Evolutionary conservation across 1,284 basidiomycete species (phyloP).

Genomic region (Pseudozyma sp.): DNA sequence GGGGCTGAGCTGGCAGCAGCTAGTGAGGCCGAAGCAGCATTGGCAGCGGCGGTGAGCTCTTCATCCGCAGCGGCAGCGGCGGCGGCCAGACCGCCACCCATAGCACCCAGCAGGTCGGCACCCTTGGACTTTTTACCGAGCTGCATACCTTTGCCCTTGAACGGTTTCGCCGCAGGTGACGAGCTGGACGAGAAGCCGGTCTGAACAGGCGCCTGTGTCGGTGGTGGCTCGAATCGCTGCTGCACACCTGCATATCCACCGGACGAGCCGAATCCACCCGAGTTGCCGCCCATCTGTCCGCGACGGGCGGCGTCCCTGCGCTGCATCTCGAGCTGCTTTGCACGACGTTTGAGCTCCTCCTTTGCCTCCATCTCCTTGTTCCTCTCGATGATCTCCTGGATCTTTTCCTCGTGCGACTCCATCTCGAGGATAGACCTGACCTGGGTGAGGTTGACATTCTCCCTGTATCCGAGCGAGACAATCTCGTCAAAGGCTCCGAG

Average conservation of each 20-base stretch:
- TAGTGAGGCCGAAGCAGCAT: constrained; percentile 68
- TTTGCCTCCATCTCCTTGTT: constrained; percentile 99
- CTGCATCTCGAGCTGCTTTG: constrained; percentile 98
- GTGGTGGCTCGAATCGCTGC: constrained; percentile 57
- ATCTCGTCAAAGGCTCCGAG: constrained; percentile 97
- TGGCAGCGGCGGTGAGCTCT: constrained; percentile 69
- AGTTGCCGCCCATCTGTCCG: constrained; percentile 47
- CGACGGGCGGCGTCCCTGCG: constrained; percentile 74
- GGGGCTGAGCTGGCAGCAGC: constrained; percentile 23
- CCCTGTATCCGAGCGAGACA: constrained; percentile 91
- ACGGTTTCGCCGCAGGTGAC: constrained; percentile 74
- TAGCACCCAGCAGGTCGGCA: constrained; percentile 84
- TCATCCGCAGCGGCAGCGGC: constrained; percentile 70
- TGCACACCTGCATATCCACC: constrained; percentile 38
- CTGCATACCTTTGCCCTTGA: constrained; percentile 97
- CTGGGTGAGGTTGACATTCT: constrained; percentile 90
- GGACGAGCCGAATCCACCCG: constrained; percentile 46
- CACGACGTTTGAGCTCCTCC: constrained; percentile 96
- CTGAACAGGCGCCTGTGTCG: constrained; percentile 56
- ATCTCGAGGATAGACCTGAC: constrained; percentile 93
- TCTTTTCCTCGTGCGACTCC: constrained; percentile 99
- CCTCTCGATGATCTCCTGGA: constrained; percentile 97
- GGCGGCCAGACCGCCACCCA: constrained; percentile 73
- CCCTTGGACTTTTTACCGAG: constrained; percentile 93
- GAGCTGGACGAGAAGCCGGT: constrained; percentile 49